These are phyloP conservation scores for Apiospora aurea DNA, from an alignment of 2,329 filamentous ascomycete genomes.

Conservation along the genomic window DNA sequence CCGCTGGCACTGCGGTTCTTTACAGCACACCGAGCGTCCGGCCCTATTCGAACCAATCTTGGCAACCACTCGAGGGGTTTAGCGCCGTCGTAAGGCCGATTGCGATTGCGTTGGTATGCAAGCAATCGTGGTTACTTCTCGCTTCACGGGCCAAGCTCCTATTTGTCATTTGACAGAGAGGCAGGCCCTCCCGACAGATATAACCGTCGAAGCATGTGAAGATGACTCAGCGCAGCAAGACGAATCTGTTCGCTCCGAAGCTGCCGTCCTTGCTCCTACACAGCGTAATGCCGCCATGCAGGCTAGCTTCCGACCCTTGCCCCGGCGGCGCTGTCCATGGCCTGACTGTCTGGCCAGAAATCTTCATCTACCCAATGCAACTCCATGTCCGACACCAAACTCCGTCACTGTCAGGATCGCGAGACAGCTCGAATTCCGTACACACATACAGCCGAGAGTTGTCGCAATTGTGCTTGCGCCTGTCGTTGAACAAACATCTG, in stretches of 20 bases:
- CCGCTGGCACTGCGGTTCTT: not conserved
- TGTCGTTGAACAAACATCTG: not conserved
- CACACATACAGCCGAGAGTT: not conserved
- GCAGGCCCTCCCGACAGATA: not conserved
- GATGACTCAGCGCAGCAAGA: not conserved
- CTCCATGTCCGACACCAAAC: not conserved
- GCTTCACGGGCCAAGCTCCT: not conserved
- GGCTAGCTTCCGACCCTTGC: constrained; percentile 3
- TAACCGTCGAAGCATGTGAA: not conserved
- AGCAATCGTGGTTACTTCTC: not conserved
- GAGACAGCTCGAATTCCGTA: not conserved
- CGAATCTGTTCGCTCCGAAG: not conserved
- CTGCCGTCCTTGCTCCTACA: not conserved
- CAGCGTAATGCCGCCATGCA: not conserved
- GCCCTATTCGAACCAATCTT: not conserved
- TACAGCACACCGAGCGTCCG: constrained; percentile 1
- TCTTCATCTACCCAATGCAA: not conserved
- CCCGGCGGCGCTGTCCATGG: constrained; percentile 6
- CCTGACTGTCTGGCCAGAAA: not conserved
- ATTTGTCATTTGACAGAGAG: constrained; percentile 4
- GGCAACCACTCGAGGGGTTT: not conserved
- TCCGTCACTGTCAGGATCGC: not conserved
- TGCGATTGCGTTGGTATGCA: not conserved
- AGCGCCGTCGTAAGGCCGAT: not conserved
- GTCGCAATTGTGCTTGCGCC: not conserved